These are phyloP conservation scores for Phytopythium litorale DNA, from an alignment of 352 stramenopile species.

Conservation along the genomic window DNA sequence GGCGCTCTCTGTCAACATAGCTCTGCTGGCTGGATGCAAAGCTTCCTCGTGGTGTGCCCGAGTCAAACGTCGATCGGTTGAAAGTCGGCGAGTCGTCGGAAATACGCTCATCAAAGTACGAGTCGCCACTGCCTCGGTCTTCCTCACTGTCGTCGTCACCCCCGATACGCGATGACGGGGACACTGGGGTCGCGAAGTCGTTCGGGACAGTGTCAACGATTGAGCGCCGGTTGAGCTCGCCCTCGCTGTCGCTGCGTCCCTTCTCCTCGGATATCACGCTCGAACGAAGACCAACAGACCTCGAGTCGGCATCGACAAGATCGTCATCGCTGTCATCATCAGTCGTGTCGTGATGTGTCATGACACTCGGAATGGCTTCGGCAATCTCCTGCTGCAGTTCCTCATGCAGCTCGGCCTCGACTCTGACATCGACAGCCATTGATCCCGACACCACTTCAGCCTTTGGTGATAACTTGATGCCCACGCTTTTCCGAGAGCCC, in stretches of 20 bases:
- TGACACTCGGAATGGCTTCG: neutral
- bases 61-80: constrained; percentile 32
- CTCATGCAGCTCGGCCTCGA: neutral
- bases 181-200: neutral
- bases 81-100: constrained; percentile 27
- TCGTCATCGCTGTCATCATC: constrained; percentile 1
- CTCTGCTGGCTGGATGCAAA: constrained; percentile 24
- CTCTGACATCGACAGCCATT: too few species aligned
- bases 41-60: constrained; percentile 29
- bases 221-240: neutral
- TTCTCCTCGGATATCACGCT: neutral
- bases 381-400: neutral
- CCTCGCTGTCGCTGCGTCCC: constrained; percentile 1
- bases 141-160: constrained; percentile 3
- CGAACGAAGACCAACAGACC: constrained; percentile 2
- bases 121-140: constrained; percentile 22
- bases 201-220: constrained; percentile 9
- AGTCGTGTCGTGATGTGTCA: constrained; percentile 7
- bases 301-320: constrained; percentile 8
- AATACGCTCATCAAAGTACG: constrained; percentile 23
- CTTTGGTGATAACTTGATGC: neutral
- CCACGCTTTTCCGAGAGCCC: neutral
- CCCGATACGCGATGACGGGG: neutral
- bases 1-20: constrained; percentile 11
- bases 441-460: neutral